Evolutionary conservation across 495 filamentous ascomycete genomes (phyloP).

Genomic region (Symbiotaphrina buchneri): DNA sequence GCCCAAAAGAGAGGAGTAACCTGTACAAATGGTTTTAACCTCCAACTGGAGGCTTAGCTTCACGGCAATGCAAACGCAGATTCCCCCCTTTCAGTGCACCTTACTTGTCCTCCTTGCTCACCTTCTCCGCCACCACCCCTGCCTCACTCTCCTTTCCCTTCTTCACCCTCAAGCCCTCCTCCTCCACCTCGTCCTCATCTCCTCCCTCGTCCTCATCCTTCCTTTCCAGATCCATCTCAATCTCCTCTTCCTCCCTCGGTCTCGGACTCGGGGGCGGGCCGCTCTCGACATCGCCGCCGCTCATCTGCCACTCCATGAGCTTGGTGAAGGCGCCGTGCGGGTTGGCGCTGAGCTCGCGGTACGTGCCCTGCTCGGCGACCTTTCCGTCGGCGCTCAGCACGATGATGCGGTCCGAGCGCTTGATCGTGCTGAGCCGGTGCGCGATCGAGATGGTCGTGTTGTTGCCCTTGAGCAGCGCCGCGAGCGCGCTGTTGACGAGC

Average conservation of each 20-base stretch:
- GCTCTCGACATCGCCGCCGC: slow-evolving; percentile 47
- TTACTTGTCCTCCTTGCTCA: slow-evolving; percentile 1
- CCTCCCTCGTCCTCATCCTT: slow-evolving; percentile 5
- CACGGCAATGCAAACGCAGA: background rate
- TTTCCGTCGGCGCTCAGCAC: slow-evolving; percentile 63
- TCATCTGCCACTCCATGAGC: slow-evolving; percentile 99
- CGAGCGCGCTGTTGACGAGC: slow-evolving; percentile 74
- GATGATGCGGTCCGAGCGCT: slow-evolving; percentile 80
- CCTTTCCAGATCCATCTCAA: slow-evolving; percentile 10
- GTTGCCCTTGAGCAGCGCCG: slow-evolving; percentile 54
- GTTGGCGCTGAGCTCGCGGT: slow-evolving; percentile 47
- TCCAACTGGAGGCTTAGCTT: background rate
- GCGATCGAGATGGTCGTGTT: slow-evolving; percentile 96
- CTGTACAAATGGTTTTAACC: too few species aligned
- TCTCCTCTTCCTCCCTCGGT: slow-evolving; percentile 16
- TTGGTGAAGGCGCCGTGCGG: slow-evolving; percentile 67
- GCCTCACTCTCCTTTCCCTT: slow-evolving; percentile 6
- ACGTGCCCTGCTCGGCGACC: slow-evolving; percentile 78
- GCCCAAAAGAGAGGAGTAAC: too few species aligned
- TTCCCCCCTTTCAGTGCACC: background rate
- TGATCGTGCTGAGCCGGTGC: slow-evolving; percentile 87
- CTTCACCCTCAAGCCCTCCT: slow-evolving; percentile 7
- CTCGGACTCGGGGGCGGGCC: slow-evolving; percentile 5
- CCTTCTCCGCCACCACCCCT: slow-evolving; percentile 9
- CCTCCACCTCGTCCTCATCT: slow-evolving; percentile 9